Percentiles rank a stretch among this genome's conserved stretches.
Conservation (phyloP, 129 eudicot genomes). For the Escallonia herrerae region DNA sequence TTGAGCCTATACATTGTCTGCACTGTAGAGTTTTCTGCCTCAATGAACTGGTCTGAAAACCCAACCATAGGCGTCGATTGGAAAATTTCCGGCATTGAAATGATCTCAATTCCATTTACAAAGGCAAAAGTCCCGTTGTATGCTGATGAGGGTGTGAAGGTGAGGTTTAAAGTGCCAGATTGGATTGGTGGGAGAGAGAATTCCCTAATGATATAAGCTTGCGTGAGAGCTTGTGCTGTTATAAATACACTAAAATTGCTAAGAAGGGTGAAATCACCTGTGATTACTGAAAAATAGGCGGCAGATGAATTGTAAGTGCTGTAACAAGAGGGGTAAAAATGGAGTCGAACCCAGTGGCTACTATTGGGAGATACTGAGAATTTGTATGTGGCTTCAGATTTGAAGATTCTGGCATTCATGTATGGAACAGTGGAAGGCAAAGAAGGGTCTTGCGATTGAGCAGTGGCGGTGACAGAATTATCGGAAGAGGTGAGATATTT, state of each 20-base stretch:
- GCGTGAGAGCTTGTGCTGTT: constrained; percentile 20
- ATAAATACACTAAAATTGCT: constrained; percentile 45
- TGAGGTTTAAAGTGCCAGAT: constrained; percentile 17
- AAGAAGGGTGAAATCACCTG: constrained; percentile 33
- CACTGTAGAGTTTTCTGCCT: constrained; percentile 1
- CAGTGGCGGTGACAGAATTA: constrained; percentile 10
- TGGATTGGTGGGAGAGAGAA: constrained; percentile 13
- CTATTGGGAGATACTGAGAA: constrained; percentile 19
- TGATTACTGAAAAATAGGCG: constrained; percentile 32
- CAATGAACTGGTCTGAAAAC: constrained; percentile 11
- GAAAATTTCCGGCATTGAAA: constrained; percentile 45
- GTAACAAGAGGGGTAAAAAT: constrained; percentile 42
- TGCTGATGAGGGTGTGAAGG: constrained; percentile 31
- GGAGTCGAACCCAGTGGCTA: constrained; percentile 38
- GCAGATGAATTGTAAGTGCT: constrained; percentile 4
- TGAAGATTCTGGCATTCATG: constrained; percentile 41
- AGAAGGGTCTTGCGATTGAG: constrained; percentile 48
- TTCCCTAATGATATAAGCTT: constrained; percentile 35
- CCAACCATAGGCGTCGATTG: constrained; percentile 16
- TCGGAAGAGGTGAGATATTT: constrained; percentile 16
- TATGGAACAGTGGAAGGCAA: constrained; percentile 45
- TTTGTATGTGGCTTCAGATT: constrained; percentile 22
- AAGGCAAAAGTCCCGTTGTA: constrained; percentile 35
- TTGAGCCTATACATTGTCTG: constrained; percentile 44
- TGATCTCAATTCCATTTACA: constrained; percentile 53